Conservation (phyloP, 2,329 filamentous ascomycete species). For the Cytospora mali region DNA sequence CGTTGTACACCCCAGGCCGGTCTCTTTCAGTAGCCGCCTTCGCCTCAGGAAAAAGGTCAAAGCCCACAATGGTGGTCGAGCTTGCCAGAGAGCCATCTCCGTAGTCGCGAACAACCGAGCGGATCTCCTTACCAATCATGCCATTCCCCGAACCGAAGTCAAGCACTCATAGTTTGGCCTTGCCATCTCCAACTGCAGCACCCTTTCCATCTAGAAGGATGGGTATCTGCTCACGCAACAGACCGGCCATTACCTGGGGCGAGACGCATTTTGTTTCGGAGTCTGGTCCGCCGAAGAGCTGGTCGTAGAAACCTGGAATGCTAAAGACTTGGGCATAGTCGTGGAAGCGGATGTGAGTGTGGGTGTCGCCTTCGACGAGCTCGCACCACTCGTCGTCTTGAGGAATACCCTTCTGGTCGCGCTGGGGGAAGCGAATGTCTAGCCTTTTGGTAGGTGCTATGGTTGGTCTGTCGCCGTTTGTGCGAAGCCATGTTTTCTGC, state of each 20-base stretch:
- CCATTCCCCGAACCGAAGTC: conserved; percentile 15
- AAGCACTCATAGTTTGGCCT: background rate
- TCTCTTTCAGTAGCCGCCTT: conserved; percentile 8
- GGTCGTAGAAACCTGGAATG: conserved; percentile 14
- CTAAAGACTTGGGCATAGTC: conserved; percentile 21
- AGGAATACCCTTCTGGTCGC: background rate
- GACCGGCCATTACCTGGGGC: conserved; percentile 6
- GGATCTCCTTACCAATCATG: conserved; percentile 12
- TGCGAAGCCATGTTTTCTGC: background rate
- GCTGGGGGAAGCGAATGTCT: conserved; percentile 12
- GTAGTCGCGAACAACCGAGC: background rate
- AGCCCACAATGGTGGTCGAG: conserved; percentile 1
- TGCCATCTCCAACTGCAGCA: background rate
- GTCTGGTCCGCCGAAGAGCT: conserved; percentile 15
- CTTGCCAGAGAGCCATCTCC: background rate
- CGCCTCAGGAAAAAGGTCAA: conserved; percentile 13
- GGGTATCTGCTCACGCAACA: conserved; percentile 9
- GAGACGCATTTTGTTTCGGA: conserved; percentile 15
- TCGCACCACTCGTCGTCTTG: conserved; percentile 17
- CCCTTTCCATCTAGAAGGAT: background rate
- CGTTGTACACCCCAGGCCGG: conserved; percentile 10
- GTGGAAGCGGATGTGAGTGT: conserved; percentile 18
- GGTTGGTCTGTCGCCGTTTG: background rate
- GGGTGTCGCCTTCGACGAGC: conserved; percentile 6
- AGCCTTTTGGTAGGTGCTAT: background rate